Evolutionary conservation across 2,329 filamentous ascomycete species (phyloP), one percentile per base, ranked within the genome.

Genomic region (Aspergillus versicolor): DNA sequence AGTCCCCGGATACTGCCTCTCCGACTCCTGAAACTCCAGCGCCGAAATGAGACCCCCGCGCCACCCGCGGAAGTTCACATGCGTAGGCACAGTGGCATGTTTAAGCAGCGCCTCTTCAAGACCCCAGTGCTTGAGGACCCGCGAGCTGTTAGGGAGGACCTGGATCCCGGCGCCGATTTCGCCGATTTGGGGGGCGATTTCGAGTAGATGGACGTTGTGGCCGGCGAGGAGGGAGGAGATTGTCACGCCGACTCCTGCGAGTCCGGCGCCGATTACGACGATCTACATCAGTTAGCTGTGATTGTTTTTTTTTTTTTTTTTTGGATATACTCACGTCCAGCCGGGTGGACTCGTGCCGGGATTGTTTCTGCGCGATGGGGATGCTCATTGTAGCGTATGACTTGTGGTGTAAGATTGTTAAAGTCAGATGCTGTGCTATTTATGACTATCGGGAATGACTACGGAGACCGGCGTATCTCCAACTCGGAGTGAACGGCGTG

Each of bases 31-130:
- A 49, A 82, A 83, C 60, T 83, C 74, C 72, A 83, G 77, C 1
- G 70, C 66, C 0, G 78, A 78, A 7, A 84, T 72, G 17, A 67
- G 61, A 24, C 82, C 75, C 3, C 82, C 81, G 54, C 81, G 82
- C 82, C 81, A 84, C 1, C 78, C 76, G 30, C 80, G 66, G 67
- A 83, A 82, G 54, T 82, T 82, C 70, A 77, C 54, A 67, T 73
- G 55, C 66, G 69, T 4, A 70, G 82, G 69, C 4, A 61, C 70
- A 6, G 77, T 82, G 56, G 73, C 77, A 61, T 70, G 68, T 19
- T 65, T 68, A 4, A 68, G 67, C 3, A 83, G 66, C 2, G 63
- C 63, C 0, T 76, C 69, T 54, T 77, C 74, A 3, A 84, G 68
- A 1, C 81, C 81, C 67, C 67, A 70, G 30, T 68, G 62, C 9